Evolutionary conservation across 352 stramenopile species (phyloP), one percentile per base, ranked within the genome.

Genomic region (Globisporangium radiosum): DNA sequence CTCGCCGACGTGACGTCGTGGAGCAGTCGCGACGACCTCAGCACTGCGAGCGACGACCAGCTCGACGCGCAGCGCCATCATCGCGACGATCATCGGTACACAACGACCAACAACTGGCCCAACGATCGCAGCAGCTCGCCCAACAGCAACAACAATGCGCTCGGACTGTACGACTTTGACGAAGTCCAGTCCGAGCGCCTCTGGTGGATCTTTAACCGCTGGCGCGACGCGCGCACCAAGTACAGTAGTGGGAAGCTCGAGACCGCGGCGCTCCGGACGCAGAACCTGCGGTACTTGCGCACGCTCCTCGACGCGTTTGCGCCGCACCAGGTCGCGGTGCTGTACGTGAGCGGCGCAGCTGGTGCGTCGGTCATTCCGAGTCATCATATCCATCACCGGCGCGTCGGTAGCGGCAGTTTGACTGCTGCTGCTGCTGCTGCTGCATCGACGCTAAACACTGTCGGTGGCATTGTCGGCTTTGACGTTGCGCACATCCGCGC

Each of bases 151-250:
- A 44, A 44, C 11, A 13, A 13, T 13, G 7, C 1, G 40, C 11
- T 90, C 37, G 80, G 82, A 13, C 58, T 87, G 15, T 91, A 84
- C 59, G 83, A 90, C 63, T 91, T 90, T 52, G 81, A 93, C 38
- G 81, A 90, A 60, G 75, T 85, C n/a, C 83, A 91, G 60, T 90
- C 79, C 2, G 83, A 90, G 63, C 79, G 76, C 43, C 60, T 93
- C 15, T 91, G 83, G 79, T 91, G 79, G 78, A 87, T 93, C 14
- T 93, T 93, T 45, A 91, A 90, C 42, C 39, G 75, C 38, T 93
- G 81, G 81, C 69, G 66, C 10, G 70, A 81, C 45, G 72, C 73
- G 1, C 88, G 87, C 48, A 60, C 65, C 10, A 90, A 87, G 63
- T 93, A 89, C 62, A 72, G 80, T 8, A 79, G 71, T 7, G 78